Base-by-base conservation (phyloP, 495 filamentous ascomycete genomes). In the Penicillium odoratum region DNA sequence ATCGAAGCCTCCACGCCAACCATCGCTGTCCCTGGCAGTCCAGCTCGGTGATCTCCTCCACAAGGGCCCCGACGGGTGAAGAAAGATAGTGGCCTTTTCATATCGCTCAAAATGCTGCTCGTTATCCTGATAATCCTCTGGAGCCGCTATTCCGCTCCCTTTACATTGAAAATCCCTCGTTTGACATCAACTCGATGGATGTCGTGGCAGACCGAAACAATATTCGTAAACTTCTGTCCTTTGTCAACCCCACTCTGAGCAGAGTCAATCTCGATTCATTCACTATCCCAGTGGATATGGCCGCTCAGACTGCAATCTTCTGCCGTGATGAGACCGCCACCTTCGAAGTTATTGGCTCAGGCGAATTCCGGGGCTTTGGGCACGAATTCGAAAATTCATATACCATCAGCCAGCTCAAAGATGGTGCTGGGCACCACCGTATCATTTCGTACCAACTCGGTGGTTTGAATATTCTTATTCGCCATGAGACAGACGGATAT, bases 151-250 rank as follows among this genome's bases (percentile, higher is more conserved):
- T 85, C 59, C 76, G 76, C 46, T 69, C 81, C 0, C 61, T 83
- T 21, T 75, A 73, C 48, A 65, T 69, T 28, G 61, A 66, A 16
- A 51, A 77, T 16, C 79, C 81, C 29, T 65, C 64, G 6, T 80
- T 78, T 46, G 65, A 81, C 45, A 71, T 82, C 36, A 29, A 47
- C 26, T 55, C 60, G 0, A 61, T 79, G 42, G 76, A 84, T 57
- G 50, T 83, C 28, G 68, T 83, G 30, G 81, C 74, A 6, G 81
- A 85, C 57, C 72, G 80, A 36, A 78, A 76, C 57, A 83, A 79
- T 56, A 69, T 85, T 40, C 80, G 81, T 30, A 79, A 81, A 55
- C 72, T 84, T 31, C 69, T 83, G 15, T 61, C 67, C 3, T 83
- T 82, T 56, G 50, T 83, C 51, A 66, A 77, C 33, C 69, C 74